Evolutionary conservation across 2,329 filamentous ascomycete species (phyloP).

Genomic region (Zelopaecilomyces penicillatus): DNA sequence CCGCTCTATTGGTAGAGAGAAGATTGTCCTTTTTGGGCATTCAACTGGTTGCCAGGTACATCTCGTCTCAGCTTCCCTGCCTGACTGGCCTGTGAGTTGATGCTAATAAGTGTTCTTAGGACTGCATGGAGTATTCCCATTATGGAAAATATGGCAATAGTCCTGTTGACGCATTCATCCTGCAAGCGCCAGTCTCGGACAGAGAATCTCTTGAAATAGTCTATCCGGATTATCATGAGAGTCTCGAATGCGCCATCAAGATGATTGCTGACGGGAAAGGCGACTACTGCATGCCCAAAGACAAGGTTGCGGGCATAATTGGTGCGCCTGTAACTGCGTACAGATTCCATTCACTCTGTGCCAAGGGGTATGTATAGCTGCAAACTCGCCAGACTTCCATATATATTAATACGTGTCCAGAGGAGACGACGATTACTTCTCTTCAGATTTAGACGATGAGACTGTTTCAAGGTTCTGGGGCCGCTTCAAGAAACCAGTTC

Average conservation of each 20-base stretch:
- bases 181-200: conserved; percentile 76
- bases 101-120: conserved; percentile 25
- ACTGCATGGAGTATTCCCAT: conserved; percentile 47
- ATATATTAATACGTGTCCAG: conserved; percentile 22
- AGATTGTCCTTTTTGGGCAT: conserved; percentile 49
- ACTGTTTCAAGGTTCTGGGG: conserved; percentile 58
- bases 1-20: conserved; percentile 39
- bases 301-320: conserved; percentile 32
- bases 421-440: conserved; percentile 82
- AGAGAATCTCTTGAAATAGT: conserved; percentile 51
- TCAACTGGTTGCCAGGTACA: conserved; percentile 50
- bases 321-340: conserved; percentile 43
- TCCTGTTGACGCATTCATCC: conserved; percentile 64
- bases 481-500: conserved; percentile 47
- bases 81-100: neutral
- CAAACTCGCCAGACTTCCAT: neutral
- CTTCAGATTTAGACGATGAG: conserved; percentile 58
- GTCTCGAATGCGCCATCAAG: conserved; percentile 40
- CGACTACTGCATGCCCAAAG: conserved; percentile 45
- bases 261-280: conserved; percentile 48
- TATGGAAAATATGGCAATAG: conserved; percentile 33
- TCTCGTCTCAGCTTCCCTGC: neutral
- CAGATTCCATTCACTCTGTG: conserved; percentile 41
- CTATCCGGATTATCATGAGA: conserved; percentile 37
- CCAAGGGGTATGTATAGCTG: conserved; percentile 36